Evolutionary conservation across 2,329 filamentous ascomycete genomes (phyloP).

Genomic region (Colletotrichum sp.): DNA sequence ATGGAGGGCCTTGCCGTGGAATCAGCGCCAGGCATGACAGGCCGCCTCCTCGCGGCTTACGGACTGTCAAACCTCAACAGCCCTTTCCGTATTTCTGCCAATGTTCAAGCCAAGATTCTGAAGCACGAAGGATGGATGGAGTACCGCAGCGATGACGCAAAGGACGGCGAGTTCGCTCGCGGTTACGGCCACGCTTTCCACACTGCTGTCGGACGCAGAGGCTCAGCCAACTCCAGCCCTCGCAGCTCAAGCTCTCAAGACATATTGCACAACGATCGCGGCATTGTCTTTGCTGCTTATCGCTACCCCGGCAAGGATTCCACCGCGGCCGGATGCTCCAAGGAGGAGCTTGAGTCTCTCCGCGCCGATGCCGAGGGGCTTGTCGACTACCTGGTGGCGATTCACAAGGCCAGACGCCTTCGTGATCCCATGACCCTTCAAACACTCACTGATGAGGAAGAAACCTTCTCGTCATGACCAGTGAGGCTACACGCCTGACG

Average conservation of each 20-base stretch:
- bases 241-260: slow-evolving; percentile 2
- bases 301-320: slow-evolving; percentile 49
- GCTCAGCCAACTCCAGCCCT: not conserved
- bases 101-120: slow-evolving; percentile 56
- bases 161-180: slow-evolving; percentile 50
- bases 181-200: slow-evolving; percentile 62
- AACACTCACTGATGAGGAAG: slow-evolving; percentile 14
- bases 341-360: slow-evolving; percentile 50
- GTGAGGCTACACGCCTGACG: not conserved
- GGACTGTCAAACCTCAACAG: slow-evolving; percentile 55
- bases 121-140: slow-evolving; percentile 57
- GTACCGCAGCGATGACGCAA: slow-evolving; percentile 49
- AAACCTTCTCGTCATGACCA: not conserved
- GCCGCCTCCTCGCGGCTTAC: slow-evolving; percentile 60
- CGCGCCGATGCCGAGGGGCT: slow-evolving; percentile 56
- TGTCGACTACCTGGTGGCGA: slow-evolving; percentile 58
- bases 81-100: slow-evolving; percentile 56
- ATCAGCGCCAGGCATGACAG: slow-evolving; percentile 39
- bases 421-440: slow-evolving; percentile 24
- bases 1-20: slow-evolving; percentile 17
- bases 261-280: slow-evolving; percentile 44
- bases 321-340: slow-evolving; percentile 36
- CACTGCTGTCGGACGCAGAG: slow-evolving; percentile 39
- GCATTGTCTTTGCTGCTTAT: slow-evolving; percentile 63
- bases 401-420: slow-evolving; percentile 45